Evolutionary conservation across 257 asterid genomes (phyloP), one percentile per base, ranked within the genome.

Genomic region (Eustoma russellianum): DNA sequence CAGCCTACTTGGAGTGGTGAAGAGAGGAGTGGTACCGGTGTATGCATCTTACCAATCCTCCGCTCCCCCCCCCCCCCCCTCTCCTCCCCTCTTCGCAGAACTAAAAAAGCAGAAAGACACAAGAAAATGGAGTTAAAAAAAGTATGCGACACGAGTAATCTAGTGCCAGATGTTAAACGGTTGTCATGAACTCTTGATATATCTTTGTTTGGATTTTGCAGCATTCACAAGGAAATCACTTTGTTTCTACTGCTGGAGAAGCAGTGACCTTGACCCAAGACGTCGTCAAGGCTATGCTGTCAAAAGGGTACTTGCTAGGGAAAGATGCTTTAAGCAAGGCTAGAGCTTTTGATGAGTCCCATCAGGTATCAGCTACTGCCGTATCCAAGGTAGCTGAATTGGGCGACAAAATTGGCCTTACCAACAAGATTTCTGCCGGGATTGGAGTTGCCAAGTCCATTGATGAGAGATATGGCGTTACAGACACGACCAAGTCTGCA

Each of bases 281-380:
- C 34, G 89, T 85, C 34, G 95, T 83, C 47, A 88, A 80, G 76
- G 74, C 90, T 46, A 88, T 88, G 97, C 71, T 67, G 38, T 63
- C 88, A 41, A 85, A 73, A 68, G 98, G 98, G 34, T 91, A 78
- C 51, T 63, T 84, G 17, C 75, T 91, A 13, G 99, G 97, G 47
- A 85, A 78, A 75, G 99, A 80, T 14, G 97, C 98, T 48, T 30
- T 92, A 17, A 68, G 80, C 63, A 78, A 70, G 60, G 98, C 98
- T 47, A 87, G 75, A 72, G 79, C 83, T 50, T 82, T 87, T 6
- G 96, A 91, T 40, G 94, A 87, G 71, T 90, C 97, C 40, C 93
- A 84, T 67, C 85, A 68, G 54, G 84, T 92, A 11, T 87, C 98
- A 49, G 95, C 98, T 38, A 82, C 89, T 53, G 96, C 98, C 61